These are phyloP conservation scores for Zopfia rhizophila DNA, from an alignment of 2,329 filamentous ascomycete species.

Conservation along the genomic window DNA sequence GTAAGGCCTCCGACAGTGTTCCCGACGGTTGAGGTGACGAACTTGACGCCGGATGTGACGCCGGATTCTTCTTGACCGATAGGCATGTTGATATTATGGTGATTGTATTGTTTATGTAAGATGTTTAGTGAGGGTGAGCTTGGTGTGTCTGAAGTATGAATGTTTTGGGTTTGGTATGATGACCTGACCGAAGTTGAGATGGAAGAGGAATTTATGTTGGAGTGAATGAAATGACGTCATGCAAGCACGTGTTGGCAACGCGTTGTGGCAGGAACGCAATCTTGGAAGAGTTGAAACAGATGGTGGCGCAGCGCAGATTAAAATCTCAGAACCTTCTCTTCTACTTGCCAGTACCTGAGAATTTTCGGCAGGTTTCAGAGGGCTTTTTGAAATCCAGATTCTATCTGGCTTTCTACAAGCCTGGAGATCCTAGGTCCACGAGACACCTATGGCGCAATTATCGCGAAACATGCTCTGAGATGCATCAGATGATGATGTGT, in stretches of 20 bases:
- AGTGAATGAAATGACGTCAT: slow-evolving; percentile 13
- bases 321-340: no score
- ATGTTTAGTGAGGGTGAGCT: slow-evolving; percentile 8
- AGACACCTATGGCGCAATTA: no score
- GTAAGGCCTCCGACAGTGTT: slow-evolving; percentile 65
- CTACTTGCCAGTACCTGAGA: no score
- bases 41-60: slow-evolving; percentile 63
- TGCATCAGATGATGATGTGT: no score
- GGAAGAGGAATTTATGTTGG: slow-evolving; percentile 8
- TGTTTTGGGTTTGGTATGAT: slow-evolving; percentile 5
- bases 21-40: slow-evolving; percentile 65
- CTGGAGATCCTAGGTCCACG: no score
- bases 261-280: no score
- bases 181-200: slow-evolving; percentile 2
- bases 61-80: slow-evolving; percentile 54
- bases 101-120: slow-evolving; percentile 11
- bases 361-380: no score
- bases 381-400: no score
- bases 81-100: slow-evolving; percentile 45
- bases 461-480: no score
- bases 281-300: no score
- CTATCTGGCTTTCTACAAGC: no score
- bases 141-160: slow-evolving; percentile 8
- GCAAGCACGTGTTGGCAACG: not conserved
- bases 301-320: no score